phyloP scores from a whole-genome alignment of 768 basidiomycete genomes.

The Auriscalpium vulgare region DNA sequence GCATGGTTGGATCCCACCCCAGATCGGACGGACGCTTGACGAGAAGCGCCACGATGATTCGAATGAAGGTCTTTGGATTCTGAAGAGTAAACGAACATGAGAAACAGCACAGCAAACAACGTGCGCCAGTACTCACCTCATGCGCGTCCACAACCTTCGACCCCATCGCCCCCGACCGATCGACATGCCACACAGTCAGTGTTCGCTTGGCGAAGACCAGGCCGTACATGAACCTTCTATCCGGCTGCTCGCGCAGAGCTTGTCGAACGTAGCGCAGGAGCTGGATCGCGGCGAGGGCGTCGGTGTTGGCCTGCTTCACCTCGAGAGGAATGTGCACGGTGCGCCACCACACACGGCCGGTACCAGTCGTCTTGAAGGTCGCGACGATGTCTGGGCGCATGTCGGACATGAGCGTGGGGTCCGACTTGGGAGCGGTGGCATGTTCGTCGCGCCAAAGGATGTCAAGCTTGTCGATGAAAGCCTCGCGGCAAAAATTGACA shows the following conservation, averaged over 20 bases:
- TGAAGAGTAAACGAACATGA: not conserved
- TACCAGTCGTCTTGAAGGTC: not conserved
- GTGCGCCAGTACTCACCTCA: not conserved
- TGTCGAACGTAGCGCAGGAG: not conserved
- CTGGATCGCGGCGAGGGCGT: not conserved
- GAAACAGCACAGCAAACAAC: not conserved
- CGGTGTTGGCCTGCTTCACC: not conserved
- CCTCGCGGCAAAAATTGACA: no score
- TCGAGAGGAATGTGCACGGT: not conserved
- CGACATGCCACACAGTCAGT: conserved; percentile 1
- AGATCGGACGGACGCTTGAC: not conserved
- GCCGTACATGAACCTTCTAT: not conserved
- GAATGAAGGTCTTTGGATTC: not conserved
- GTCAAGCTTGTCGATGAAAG: not conserved
- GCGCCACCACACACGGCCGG: not conserved
- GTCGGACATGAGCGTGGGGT: not conserved
- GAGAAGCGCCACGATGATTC: not conserved
- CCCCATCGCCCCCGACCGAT: not conserved
- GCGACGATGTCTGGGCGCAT: not conserved
- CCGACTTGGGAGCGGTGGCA: not conserved
- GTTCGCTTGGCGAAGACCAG: not conserved
- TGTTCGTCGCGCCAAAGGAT: not conserved
- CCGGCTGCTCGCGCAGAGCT: not conserved
- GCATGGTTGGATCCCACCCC: conserved; percentile 1
- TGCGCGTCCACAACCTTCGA: not conserved